Percentiles rank a stretch among this genome's conserved stretches.
These are phyloP conservation scores for Shiraia sp. DNA, from an alignment of 2,329 filamentous ascomycete genomes.

Conservation along the genomic window DNA sequence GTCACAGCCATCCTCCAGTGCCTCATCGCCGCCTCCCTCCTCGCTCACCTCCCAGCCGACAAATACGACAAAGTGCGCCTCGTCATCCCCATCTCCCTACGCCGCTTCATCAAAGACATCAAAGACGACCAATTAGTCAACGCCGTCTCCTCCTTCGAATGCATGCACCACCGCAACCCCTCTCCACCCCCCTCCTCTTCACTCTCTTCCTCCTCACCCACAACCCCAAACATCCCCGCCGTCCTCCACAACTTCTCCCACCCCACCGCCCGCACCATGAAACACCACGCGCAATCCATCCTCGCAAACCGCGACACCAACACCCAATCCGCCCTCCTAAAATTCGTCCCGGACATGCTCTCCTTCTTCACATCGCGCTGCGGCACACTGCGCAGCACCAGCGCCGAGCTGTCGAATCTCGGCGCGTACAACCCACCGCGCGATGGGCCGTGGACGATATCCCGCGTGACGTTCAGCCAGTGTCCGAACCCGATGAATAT, in stretches of 20 bases:
- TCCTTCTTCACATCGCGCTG: conserved; percentile 43
- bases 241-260: conserved; percentile 20
- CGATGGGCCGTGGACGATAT: conserved; percentile 31
- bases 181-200: not conserved
- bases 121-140: conserved; percentile 38
- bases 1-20: conserved; percentile 49
- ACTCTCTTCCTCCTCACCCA: too few relatives aligned
- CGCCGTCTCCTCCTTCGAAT: conserved; percentile 16
- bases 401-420: conserved; percentile 54
- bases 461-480: conserved; percentile 52
- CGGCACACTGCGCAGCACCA: conserved; percentile 44
- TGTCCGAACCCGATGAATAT: conserved; percentile 45
- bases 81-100: conserved; percentile 44
- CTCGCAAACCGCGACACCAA: conserved; percentile 33
- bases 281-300: conserved; percentile 13
- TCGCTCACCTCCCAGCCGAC: conserved; percentile 32
- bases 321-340: conserved; percentile 43
- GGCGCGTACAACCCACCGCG: conserved; percentile 38
- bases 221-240: not conserved
- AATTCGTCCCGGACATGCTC: conserved; percentile 46
- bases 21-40: conserved; percentile 45
- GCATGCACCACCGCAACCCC: conserved; percentile 15
- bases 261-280: conserved; percentile 20
- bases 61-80: conserved; percentile 37
- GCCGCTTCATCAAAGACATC: conserved; percentile 36